Percentiles rank a stretch among this genome's conserved stretches.
Evolutionary conservation across 139 green algal genomes (phyloP).

Genomic region (Chloropicon primus): DNA sequence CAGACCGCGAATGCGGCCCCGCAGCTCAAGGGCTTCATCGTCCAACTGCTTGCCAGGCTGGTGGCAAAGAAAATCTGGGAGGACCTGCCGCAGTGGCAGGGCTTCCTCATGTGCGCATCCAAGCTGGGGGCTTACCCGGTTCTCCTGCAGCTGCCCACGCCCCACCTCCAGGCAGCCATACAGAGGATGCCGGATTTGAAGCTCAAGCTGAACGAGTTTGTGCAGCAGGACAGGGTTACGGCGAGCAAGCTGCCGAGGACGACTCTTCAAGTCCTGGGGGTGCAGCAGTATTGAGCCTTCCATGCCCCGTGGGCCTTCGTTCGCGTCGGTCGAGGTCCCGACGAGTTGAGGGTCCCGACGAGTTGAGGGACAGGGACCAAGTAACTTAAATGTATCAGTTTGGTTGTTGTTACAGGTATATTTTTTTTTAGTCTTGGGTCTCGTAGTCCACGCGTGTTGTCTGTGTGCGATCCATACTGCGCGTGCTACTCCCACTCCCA

Average conservation of each 20-base stretch:
- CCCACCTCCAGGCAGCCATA: neutral
- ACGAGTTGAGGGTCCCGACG: no score
- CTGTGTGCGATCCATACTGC: no score
- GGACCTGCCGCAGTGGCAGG: constrained; percentile 53
- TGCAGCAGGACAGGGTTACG: neutral
- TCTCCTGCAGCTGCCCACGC: constrained; percentile 32
- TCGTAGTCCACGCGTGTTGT: no score
- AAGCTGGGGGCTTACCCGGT: constrained; percentile 44
- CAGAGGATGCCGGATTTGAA: neutral
- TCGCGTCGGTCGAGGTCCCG: no score
- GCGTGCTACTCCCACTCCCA: no score
- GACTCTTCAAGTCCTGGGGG: neutral
- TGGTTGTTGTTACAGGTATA: no score
- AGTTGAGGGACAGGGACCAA: no score
- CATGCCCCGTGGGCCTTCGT: no score
- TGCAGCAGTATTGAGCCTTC: no score
- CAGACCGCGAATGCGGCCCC: constrained; percentile 35
- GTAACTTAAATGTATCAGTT: no score
- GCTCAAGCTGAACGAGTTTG: neutral
- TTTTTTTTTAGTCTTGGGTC: no score
- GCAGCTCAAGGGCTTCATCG: constrained; percentile 32
- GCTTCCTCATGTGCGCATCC: constrained; percentile 53
- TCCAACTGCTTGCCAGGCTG: constrained; percentile 45
- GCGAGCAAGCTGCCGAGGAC: neutral
- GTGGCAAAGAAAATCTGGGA: constrained; percentile 49